phyloP scores from a whole-genome alignment of 2,329 filamentous ascomycete genomes.

The Geosmithia putterillii region DNA sequence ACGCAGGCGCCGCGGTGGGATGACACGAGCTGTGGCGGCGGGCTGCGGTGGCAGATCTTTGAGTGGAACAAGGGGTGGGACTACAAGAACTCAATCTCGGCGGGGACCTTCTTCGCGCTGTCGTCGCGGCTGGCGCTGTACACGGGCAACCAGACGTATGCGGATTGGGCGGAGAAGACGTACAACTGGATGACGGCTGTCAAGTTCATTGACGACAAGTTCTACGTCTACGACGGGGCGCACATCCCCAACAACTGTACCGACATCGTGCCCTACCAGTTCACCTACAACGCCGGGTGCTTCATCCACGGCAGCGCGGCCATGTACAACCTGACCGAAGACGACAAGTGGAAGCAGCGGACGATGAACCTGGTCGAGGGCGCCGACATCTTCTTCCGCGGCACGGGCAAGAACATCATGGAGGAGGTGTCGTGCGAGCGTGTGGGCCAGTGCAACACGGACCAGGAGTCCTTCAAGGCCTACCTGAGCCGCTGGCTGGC shows the following conservation, averaged over 20 bases:
- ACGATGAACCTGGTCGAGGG: conserved; percentile 43
- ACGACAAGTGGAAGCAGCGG: conserved; percentile 42
- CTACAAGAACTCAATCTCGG: conserved; percentile 60
- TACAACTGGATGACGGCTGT: conserved; percentile 57
- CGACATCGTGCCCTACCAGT: conserved; percentile 47
- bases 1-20: conserved; percentile 68
- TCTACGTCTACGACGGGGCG: conserved; percentile 51
- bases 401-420: conserved; percentile 42
- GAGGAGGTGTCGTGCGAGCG: conserved; percentile 54
- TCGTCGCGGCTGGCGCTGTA: conserved; percentile 61
- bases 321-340: conserved; percentile 51
- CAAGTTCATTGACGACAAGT: conserved; percentile 46
- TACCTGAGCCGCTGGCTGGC: conserved; percentile 51
- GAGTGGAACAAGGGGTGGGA: conserved; percentile 70
- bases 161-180: conserved; percentile 60
- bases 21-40: conserved; percentile 53
- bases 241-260: conserved; percentile 45
- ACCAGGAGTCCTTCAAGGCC: conserved; percentile 53
- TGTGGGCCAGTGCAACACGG: conserved; percentile 45
- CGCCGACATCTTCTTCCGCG: conserved; percentile 41
- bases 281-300: conserved; percentile 56
- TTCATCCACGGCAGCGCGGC: conserved; percentile 55
- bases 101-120: conserved; percentile 50
- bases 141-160: conserved; percentile 66
- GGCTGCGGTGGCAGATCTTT: conserved; percentile 77